phyloP scores from a whole-genome alignment of 768 basidiomycete genomes.

The Clitopilus hobsonii region DNA sequence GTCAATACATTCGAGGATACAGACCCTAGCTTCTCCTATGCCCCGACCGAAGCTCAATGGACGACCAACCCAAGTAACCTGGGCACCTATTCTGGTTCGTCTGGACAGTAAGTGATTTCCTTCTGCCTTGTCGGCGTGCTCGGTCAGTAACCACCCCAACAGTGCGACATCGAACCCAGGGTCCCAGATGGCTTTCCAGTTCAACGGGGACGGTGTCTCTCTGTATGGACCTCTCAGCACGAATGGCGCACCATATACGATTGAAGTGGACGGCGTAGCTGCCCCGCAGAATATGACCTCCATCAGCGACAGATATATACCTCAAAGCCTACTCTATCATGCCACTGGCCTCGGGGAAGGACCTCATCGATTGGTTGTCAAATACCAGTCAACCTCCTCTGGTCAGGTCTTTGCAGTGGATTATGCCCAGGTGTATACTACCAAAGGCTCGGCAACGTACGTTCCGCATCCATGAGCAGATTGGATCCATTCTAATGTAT shows the following conservation, averaged over 20 bases:
- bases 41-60: conserved; percentile 26
- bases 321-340: conserved; percentile 23
- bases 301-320: conserved; percentile 15
- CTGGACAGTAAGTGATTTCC: conserved; percentile 38
- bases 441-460: background rate
- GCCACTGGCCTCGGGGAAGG: conserved; percentile 18
- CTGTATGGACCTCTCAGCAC: conserved; percentile 39
- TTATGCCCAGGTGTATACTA: background rate
- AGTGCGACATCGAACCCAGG: conserved; percentile 28
- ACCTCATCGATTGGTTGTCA: background rate
- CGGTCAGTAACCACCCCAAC: background rate
- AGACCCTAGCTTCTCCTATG: conserved; percentile 33
- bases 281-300: conserved; percentile 15
- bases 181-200: conserved; percentile 33
- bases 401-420: background rate
- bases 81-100: conserved; percentile 35
- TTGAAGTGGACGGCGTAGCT: conserved; percentile 27
- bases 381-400: background rate
- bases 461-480: background rate
- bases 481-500: background rate
- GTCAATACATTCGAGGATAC: conserved; percentile 26
- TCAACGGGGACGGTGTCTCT: conserved; percentile 40
- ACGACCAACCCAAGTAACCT: conserved; percentile 21
- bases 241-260: conserved; percentile 25
- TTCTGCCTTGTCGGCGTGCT: background rate